Evolutionary conservation across 257 asterid species (phyloP).

Genomic region (Henckelia pumila): DNA sequence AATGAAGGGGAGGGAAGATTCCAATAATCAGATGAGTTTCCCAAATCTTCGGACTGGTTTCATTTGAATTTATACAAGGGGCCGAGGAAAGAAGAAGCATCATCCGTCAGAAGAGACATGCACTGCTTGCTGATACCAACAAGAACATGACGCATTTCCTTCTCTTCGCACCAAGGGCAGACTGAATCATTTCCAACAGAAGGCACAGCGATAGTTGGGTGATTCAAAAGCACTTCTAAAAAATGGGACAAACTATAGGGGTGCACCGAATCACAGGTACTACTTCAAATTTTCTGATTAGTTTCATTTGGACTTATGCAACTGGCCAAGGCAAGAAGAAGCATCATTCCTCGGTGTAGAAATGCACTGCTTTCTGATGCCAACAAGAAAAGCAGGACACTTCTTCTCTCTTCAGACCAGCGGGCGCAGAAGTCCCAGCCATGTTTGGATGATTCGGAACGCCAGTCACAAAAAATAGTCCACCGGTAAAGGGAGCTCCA

Average conservation of each 20-base stretch:
- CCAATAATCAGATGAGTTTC: constrained; percentile 37
- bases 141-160: constrained; percentile 77
- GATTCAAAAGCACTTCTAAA: constrained; percentile 38
- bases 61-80: constrained; percentile 45
- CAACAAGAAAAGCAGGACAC: constrained; percentile 80
- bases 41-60: constrained; percentile 36
- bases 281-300: constrained; percentile 38
- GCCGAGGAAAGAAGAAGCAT: constrained; percentile 76
- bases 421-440: constrained; percentile 78
- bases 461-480: constrained; percentile 82
- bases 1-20: constrained; percentile 18
- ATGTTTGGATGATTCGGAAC: constrained; percentile 72
- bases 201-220: constrained; percentile 71
- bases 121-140: constrained; percentile 77
- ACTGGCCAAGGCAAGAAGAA: constrained; percentile 75
- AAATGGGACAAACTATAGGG: not conserved
- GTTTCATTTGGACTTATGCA: constrained; percentile 39
- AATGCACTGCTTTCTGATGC: constrained; percentile 69
- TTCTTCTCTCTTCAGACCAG: constrained; percentile 76
- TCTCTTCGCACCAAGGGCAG: constrained; percentile 65
- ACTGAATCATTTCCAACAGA: constrained; percentile 22
- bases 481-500: constrained; percentile 74
- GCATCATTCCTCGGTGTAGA: constrained; percentile 66
- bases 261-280: constrained; percentile 32
- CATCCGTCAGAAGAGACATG: constrained; percentile 62